phyloP scores from a whole-genome alignment of 2,329 filamentous ascomycete genomes.

The Nigrospora sphaerica region DNA sequence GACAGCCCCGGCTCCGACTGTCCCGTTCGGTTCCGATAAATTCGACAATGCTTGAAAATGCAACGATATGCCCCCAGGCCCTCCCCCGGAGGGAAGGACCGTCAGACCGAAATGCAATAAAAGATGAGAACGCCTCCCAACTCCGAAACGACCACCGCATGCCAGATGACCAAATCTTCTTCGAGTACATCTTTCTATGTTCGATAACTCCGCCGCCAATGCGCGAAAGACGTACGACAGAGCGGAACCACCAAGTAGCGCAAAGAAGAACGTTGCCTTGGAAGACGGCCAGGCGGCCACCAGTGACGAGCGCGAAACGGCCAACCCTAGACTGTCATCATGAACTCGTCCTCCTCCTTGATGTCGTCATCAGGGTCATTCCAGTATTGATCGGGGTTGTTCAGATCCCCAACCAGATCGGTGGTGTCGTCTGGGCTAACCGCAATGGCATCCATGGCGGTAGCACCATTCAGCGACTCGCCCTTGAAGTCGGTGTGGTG shows the following conservation, averaged over 20 bases:
- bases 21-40: no score
- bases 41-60: neutral
- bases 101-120: constrained; percentile 11
- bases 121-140: constrained; percentile 5
- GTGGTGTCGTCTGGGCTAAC: constrained; percentile 45
- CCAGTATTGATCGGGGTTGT: constrained; percentile 52
- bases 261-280: no score
- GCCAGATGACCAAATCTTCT: constrained; percentile 7
- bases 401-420: constrained; percentile 36
- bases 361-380: constrained; percentile 69
- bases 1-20: no score
- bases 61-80: constrained; percentile 37
- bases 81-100: no score
- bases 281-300: no score
- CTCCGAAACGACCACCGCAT: constrained; percentile 8
- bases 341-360: constrained; percentile 92
- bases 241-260: no score
- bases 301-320: neutral
- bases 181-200: neutral
- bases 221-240: constrained; percentile 4
- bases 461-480: constrained; percentile 55
- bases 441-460: constrained; percentile 33
- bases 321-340: constrained; percentile 48
- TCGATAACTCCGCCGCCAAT: constrained; percentile 1
- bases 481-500: constrained; percentile 89